phyloP scores from a whole-genome alignment of 306 rosid genomes.

The Betula pendula region DNA sequence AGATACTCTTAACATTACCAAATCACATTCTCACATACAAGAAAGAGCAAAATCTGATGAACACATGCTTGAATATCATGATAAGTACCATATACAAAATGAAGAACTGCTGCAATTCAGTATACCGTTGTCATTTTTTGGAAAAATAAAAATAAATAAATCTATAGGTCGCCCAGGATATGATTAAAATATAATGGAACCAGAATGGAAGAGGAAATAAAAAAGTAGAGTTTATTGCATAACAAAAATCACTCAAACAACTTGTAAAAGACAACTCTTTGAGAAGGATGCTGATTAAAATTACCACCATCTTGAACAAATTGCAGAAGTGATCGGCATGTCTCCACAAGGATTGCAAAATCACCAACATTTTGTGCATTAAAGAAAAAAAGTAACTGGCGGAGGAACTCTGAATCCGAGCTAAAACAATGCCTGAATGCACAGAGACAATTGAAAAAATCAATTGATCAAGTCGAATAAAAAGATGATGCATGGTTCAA shows the following conservation, averaged over 20 bases:
- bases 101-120: background rate
- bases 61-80: background rate
- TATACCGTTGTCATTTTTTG: background rate
- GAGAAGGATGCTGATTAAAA: slow-evolving; percentile 21
- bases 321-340: slow-evolving; percentile 66
- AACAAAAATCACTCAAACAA: background rate
- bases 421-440: slow-evolving; percentile 79
- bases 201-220: too few species aligned
- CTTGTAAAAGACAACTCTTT: background rate
- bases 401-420: slow-evolving; percentile 81
- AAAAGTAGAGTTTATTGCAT: background rate
- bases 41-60: background rate
- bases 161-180: background rate
- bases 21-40: slow-evolving; percentile 22
- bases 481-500: slow-evolving; percentile 18
- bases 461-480: slow-evolving; percentile 14
- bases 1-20: slow-evolving; percentile 12
- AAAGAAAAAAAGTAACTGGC: slow-evolving; percentile 84
- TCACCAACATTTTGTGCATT: slow-evolving; percentile 58
- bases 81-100: background rate
- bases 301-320: slow-evolving; percentile 71
- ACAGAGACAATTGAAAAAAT: slow-evolving; percentile 31
- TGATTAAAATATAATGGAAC: background rate
- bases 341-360: slow-evolving; percentile 70
- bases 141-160: background rate